These are phyloP conservation scores for Balakata baccata DNA, from an alignment of 345 rosid species.

Conservation along the genomic window DNA sequence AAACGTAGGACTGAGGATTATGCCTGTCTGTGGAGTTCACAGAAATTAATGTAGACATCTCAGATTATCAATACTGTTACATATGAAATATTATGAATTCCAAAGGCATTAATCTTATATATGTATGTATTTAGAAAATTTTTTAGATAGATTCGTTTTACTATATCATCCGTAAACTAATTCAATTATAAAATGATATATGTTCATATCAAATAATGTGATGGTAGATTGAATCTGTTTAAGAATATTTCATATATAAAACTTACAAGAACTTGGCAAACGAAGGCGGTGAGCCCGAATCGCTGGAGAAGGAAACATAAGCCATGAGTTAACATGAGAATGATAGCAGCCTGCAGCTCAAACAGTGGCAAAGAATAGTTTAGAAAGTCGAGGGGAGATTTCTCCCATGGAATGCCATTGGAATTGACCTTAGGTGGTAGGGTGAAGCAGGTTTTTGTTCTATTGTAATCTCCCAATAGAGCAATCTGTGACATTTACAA, in stretches of 20 bases:
- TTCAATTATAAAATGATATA: too few relatives aligned
- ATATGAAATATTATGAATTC: too few relatives aligned
- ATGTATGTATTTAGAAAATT: too few relatives aligned
- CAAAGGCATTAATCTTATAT: too few relatives aligned
- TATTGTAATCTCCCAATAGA: neutral
- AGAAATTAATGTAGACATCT: too few relatives aligned
- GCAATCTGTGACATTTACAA: too few relatives aligned
- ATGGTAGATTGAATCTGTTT: too few relatives aligned
- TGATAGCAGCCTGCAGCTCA: neutral
- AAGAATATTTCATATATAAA: too few relatives aligned
- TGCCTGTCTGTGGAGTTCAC: neutral
- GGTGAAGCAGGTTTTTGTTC: neutral
- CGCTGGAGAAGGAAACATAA: neutral
- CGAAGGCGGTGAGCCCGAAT: neutral
- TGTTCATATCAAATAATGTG: too few relatives aligned
- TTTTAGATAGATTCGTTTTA: too few relatives aligned
- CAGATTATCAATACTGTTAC: too few relatives aligned
- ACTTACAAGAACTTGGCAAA: neutral
- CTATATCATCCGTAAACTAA: too few relatives aligned
- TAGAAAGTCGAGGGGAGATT: constrained; percentile 14
- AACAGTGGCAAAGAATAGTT: neutral
- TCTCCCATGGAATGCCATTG: neutral
- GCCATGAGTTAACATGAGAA: neutral
- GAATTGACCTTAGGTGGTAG: neutral
- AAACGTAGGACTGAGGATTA: neutral